Evolutionary conservation across 768 basidiomycete genomes (phyloP).

Genomic region (Strobilomyces echinocephalus): DNA sequence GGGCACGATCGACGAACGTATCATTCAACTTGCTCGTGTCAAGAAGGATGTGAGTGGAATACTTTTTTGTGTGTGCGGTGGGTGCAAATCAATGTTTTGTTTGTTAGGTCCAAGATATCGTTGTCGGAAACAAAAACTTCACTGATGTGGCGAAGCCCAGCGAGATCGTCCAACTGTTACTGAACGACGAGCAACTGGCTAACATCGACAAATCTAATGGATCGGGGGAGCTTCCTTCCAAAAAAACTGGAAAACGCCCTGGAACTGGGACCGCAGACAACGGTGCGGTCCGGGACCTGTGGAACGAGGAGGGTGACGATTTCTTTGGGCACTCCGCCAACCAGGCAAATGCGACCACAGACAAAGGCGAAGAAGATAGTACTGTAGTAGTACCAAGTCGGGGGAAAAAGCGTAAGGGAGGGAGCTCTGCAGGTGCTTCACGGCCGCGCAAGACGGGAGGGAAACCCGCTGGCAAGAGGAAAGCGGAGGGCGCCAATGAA

Average conservation of each 20-base stretch:
- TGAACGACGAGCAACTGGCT: constrained; percentile 92
- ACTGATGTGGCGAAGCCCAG: constrained; percentile 91
- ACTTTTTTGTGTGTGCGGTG: not conserved
- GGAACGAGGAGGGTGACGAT: constrained; percentile 85
- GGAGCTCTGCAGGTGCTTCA: constrained; percentile 13
- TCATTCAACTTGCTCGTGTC: constrained; percentile 90
- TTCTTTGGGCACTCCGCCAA: constrained; percentile 65
- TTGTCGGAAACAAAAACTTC: constrained; percentile 95
- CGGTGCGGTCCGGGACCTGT: constrained; percentile 54
- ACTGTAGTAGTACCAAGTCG: constrained; percentile 20
- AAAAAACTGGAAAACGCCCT: constrained; percentile 34
- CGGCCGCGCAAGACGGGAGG: constrained; percentile 32
- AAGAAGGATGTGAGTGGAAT: constrained; percentile 80
- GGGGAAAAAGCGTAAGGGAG: constrained; percentile 34
- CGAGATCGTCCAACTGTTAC: constrained; percentile 91
- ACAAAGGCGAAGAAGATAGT: constrained; percentile 31
- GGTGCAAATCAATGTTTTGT: not conserved
- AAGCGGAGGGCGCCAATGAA: constrained; percentile 22
- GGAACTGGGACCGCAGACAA: constrained; percentile 32
- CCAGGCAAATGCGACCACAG: constrained; percentile 15
- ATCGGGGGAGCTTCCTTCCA: constrained; percentile 32
- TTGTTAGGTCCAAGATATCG: constrained; percentile 92
- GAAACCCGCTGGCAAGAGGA: constrained; percentile 29
- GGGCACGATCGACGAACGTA: constrained; percentile 95
- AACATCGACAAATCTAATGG: constrained; percentile 51